A percentile compares a stretch with the other conserved stretches of the same genome.
Conservation (phyloP, 768 basidiomycete species). For the Kwoniella dendrophila region DNA sequence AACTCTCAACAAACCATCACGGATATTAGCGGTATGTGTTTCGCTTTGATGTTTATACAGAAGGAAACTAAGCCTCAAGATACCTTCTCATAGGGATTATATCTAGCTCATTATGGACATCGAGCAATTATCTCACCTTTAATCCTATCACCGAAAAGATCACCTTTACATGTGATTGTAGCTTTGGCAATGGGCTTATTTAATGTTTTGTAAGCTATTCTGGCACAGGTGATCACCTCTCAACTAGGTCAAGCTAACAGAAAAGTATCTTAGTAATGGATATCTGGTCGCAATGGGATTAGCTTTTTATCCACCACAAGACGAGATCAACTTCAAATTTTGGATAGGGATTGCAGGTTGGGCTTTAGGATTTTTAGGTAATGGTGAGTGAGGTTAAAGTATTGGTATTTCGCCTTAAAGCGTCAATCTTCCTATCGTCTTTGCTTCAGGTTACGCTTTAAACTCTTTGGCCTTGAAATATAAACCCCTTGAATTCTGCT, state of each 20-base stretch:
- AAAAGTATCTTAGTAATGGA: constrained; percentile 29
- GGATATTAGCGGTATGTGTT: constrained; percentile 34
- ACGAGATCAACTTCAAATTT: constrained; percentile 57
- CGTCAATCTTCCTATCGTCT: neutral
- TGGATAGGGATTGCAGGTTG: constrained; percentile 70
- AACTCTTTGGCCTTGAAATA: too few relatives aligned
- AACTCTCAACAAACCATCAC: constrained; percentile 20
- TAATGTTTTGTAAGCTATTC: constrained; percentile 69
- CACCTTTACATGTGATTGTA: constrained; percentile 72
- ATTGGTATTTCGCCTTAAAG: neutral
- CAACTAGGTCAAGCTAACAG: neutral
- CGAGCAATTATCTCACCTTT: constrained; percentile 78
- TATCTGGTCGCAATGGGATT: constrained; percentile 38
- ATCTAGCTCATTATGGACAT: constrained; percentile 77
- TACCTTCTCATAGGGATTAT: constrained; percentile 57
- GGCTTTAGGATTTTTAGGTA: constrained; percentile 72
- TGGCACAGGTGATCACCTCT: neutral
- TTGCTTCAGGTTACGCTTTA: too few relatives aligned
- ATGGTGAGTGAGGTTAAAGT: constrained; percentile 55
- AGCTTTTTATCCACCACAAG: constrained; percentile 35
- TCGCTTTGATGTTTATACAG: neutral
- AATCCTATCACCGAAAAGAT: constrained; percentile 71
- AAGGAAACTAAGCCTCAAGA: neutral
- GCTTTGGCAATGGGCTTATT: constrained; percentile 64
- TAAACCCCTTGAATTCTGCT: too few relatives aligned